Conservation (phyloP, 306 rosid genomes). For the Gastrolobium villosum region DNA sequence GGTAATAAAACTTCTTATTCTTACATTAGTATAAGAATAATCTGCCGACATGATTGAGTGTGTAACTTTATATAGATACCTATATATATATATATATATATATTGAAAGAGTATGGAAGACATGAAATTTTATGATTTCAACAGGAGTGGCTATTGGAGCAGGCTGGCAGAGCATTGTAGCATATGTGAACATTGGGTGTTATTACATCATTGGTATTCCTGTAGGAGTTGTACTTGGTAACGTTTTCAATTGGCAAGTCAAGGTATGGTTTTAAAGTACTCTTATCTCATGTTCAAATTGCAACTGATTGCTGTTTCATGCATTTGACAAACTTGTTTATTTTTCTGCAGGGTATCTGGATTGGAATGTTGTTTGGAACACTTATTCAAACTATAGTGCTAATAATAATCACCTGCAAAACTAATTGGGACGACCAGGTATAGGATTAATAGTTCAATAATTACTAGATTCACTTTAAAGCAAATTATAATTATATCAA, state of each 20-base stretch:
- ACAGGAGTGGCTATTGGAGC: conserved; percentile 69
- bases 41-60: too few species aligned
- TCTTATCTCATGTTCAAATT: background rate
- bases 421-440: conserved; percentile 76
- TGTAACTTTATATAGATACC: too few species aligned
- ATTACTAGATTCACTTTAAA: background rate
- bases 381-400: conserved; percentile 62
- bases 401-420: conserved; percentile 49
- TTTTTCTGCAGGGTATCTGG: conserved; percentile 66
- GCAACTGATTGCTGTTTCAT: background rate
- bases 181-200: conserved; percentile 59
- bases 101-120: background rate
- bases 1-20: too few species aligned
- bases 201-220: conserved; percentile 63
- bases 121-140: background rate
- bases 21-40: too few species aligned
- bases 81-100: too few species aligned
- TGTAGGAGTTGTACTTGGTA: conserved; percentile 51
- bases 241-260: conserved; percentile 48
- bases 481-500: background rate
- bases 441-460: background rate
- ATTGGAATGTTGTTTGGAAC: conserved; percentile 77
- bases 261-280: conserved; percentile 18
- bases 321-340: background rate
- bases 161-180: conserved; percentile 61